Evolutionary conservation across 2,329 filamentous ascomycete species (phyloP).

Genomic region (Ciborinia camelliae): DNA sequence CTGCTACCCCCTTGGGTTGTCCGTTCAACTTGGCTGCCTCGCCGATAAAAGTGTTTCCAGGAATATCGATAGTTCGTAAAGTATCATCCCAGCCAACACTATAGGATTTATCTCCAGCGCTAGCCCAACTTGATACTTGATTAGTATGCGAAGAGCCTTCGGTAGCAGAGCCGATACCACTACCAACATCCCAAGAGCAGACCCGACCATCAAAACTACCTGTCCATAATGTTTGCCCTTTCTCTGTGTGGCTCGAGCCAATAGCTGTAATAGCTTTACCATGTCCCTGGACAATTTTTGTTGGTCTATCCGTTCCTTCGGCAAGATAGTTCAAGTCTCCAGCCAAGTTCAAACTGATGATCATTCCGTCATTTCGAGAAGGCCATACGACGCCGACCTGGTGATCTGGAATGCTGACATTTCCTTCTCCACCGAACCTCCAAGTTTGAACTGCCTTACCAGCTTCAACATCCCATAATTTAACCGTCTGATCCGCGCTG

Average conservation of each 20-base stretch:
- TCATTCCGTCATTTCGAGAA: slow-evolving; percentile 73
- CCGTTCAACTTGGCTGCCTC: slow-evolving; percentile 63
- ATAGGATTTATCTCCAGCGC: slow-evolving; percentile 63
- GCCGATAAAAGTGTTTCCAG: slow-evolving; percentile 72
- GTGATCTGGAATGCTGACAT: slow-evolving; percentile 72
- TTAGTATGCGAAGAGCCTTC: slow-evolving; percentile 83
- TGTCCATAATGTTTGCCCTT: slow-evolving; percentile 68
- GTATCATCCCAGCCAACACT: slow-evolving; percentile 95
- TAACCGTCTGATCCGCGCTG: slow-evolving; percentile 91
- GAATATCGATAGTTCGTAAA: slow-evolving; percentile 72
- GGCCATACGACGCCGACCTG: slow-evolving; percentile 95
- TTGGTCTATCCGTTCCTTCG: slow-evolving; percentile 66
- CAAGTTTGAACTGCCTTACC: slow-evolving; percentile 77
- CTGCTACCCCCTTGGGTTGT: slow-evolving; percentile 74
- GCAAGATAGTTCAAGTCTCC: slow-evolving; percentile 89
- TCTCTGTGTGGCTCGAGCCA: slow-evolving; percentile 48
- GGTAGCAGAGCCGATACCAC: slow-evolving; percentile 65
- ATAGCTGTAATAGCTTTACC: slow-evolving; percentile 87
- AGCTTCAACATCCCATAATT: slow-evolving; percentile 85
- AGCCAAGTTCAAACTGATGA: slow-evolving; percentile 84
- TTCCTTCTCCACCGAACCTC: slow-evolving; percentile 70
- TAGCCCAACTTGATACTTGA: slow-evolving; percentile 74
- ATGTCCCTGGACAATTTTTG: slow-evolving; percentile 76
- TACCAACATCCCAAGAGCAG: slow-evolving; percentile 74
- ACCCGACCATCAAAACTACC: slow-evolving; percentile 90